Conservation (phyloP, 2,329 filamentous ascomycete species). For the Neopestalotiopsis sp. region DNA sequence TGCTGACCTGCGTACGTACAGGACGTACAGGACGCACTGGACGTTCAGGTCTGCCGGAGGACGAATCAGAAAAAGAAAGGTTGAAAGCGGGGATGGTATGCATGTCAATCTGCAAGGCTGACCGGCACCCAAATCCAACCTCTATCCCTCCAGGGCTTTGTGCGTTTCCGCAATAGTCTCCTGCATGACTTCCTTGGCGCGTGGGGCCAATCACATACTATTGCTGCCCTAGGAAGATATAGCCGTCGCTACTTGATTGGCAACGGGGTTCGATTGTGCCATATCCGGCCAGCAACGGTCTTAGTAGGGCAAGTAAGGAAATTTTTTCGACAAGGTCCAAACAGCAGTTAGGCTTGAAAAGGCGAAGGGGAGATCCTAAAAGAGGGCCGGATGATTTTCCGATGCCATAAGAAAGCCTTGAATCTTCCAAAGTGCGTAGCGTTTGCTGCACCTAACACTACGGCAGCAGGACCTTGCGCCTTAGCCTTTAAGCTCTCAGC, state of each 20-base stretch:
- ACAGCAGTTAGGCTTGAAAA: not conserved
- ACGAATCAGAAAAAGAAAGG: constrained; percentile 2
- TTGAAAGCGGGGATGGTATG: constrained; percentile 10
- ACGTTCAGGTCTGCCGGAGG: not conserved
- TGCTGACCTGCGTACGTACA: not conserved
- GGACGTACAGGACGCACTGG: not conserved
- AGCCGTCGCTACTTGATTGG: not conserved
- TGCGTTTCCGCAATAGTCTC: constrained; percentile 12
- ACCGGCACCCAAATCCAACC: not conserved
- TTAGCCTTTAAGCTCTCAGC: not conserved
- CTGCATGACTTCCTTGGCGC: constrained; percentile 6
- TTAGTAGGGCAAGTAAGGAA: not conserved
- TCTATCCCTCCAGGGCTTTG: not conserved
- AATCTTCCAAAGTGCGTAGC: not conserved
- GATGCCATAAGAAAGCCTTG: not conserved
- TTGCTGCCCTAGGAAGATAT: constrained; percentile 6
- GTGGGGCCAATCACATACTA: constrained; percentile 4
- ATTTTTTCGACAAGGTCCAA: not conserved
- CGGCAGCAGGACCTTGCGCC: not conserved
- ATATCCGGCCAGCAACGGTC: not conserved
- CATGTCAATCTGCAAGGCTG: constrained; percentile 16
- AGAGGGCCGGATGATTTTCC: not conserved
- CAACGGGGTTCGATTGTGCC: not conserved
- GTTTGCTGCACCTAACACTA: not conserved
- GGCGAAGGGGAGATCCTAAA: not conserved